A percentile compares a stretch with the other conserved stretches of the same genome.
Evolutionary conservation across 208 protist species (phyloP).

Genomic region (Phytomonas sp.): DNA sequence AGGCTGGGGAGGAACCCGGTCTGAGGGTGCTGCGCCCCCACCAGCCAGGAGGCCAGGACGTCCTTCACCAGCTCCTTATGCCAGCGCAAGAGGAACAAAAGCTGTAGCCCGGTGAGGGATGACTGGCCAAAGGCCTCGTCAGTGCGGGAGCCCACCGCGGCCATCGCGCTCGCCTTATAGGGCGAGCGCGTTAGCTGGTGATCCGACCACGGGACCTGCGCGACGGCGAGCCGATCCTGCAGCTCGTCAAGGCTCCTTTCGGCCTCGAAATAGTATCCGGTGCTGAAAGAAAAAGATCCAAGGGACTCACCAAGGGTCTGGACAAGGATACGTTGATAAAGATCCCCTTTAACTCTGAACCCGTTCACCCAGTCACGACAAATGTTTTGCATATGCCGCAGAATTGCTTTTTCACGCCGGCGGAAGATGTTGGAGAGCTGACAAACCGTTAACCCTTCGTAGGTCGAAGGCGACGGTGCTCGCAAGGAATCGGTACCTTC

Average conservation of each 20-base stretch:
- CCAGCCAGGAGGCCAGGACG: constrained; percentile 58
- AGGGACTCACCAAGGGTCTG: constrained; percentile 41
- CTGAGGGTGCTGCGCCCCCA: constrained; percentile 42
- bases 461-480: constrained; percentile 12
- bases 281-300: constrained; percentile 42
- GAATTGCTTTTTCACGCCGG: constrained; percentile 50
- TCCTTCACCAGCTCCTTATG: constrained; percentile 80
- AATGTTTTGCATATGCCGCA: constrained; percentile 37
- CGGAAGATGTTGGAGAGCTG: constrained; percentile 78
- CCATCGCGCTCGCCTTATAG: constrained; percentile 28
- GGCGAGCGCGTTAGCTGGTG: constrained; percentile 19
- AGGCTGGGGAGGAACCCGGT: constrained; percentile 64
- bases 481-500: constrained; percentile 1
- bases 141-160: constrained; percentile 49
- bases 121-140: constrained; percentile 54
- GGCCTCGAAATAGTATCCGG: constrained; percentile 42
- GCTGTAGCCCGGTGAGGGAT: constrained; percentile 55
- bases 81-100: constrained; percentile 60
- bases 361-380: constrained; percentile 32
- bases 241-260: constrained; percentile 26
- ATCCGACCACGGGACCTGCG: constrained; percentile 10
- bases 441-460: constrained; percentile 50
- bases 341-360: constrained; percentile 30
- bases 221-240: constrained; percentile 31
- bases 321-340: constrained; percentile 40